These are phyloP conservation scores for Multifurca ochricompacta DNA, from an alignment of 768 basidiomycete genomes.

Conservation along the genomic window DNA sequence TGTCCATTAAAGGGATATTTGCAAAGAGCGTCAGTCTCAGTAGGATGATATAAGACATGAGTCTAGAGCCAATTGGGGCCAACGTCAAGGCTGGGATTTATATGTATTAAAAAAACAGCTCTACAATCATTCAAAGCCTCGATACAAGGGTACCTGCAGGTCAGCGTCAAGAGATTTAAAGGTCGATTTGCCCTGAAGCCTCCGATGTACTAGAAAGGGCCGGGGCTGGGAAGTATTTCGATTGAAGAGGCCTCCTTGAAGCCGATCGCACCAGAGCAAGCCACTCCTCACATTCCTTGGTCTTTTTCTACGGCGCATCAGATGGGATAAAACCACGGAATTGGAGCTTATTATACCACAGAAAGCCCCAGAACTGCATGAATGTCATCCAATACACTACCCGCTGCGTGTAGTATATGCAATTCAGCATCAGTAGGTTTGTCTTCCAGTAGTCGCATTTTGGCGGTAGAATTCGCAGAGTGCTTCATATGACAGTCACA, in stretches of 20 bases:
- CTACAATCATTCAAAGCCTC: too few species aligned
- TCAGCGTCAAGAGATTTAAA: too few species aligned
- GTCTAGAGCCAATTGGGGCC: too few species aligned
- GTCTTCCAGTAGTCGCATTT: background rate
- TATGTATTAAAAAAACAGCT: too few species aligned
- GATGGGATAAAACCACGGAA: background rate
- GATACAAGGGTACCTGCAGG: too few species aligned
- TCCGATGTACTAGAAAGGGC: background rate
- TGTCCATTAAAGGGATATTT: too few species aligned
- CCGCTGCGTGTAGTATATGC: background rate
- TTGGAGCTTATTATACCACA: background rate
- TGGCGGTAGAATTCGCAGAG: background rate
- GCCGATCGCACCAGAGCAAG: background rate
- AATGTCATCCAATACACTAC: conserved; percentile 5
- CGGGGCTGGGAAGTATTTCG: conserved; percentile 6
- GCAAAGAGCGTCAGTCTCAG: too few species aligned
- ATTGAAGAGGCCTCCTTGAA: background rate
- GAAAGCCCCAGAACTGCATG: conserved; percentile 9
- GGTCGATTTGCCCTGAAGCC: background rate
- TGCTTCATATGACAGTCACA: background rate
- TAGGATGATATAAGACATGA: too few species aligned
- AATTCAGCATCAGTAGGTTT: background rate
- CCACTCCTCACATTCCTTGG: conserved; percentile 7
- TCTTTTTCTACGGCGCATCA: background rate
- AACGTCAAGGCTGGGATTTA: background rate